phyloP scores from a whole-genome alignment of 192 early-diverging fungal species.

The Backusella psychrophila region DNA sequence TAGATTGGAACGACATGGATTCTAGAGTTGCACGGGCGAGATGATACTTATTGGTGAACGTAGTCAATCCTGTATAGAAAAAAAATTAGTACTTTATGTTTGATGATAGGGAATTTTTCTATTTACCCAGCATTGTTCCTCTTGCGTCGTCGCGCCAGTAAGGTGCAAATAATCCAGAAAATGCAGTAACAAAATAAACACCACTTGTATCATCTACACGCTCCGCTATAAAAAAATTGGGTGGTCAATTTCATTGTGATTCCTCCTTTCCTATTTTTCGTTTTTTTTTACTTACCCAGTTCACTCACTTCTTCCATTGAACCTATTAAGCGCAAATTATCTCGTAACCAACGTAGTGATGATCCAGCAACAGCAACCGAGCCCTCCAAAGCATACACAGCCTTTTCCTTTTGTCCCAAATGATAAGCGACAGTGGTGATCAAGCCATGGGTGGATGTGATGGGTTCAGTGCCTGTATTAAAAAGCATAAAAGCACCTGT shows the following conservation, averaged over 20 bases:
- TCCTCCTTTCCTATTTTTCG: not conserved
- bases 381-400: slow-evolving; percentile 88
- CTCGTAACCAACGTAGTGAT: slow-evolving; percentile 87
- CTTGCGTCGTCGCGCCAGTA: slow-evolving; percentile 96
- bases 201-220: slow-evolving; percentile 72
- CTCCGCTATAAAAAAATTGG: slow-evolving; percentile 39
- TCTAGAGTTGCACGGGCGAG: slow-evolving; percentile 87
- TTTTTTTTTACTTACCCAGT: slow-evolving; percentile 36
- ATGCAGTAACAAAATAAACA: slow-evolving; percentile 95
- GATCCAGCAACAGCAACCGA: slow-evolving; percentile 91
- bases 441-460: slow-evolving; percentile 78
- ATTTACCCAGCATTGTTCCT: slow-evolving; percentile 72
- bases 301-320: slow-evolving; percentile 68
- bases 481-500: slow-evolving; percentile 96
- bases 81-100: slow-evolving; percentile 8
- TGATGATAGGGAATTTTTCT: too few species aligned
- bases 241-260: not conserved
- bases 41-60: slow-evolving; percentile 86
- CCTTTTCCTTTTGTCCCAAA: slow-evolving; percentile 60
- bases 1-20: slow-evolving; percentile 85
- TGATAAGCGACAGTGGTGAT: slow-evolving; percentile 93
- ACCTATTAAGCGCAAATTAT: slow-evolving; percentile 80
- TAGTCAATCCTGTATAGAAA: slow-evolving; percentile 62
- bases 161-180: slow-evolving; percentile 92
- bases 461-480: slow-evolving; percentile 83